A percentile compares a stretch with the other conserved stretches of the same genome.
Conservation (phyloP, 495 filamentous ascomycete species). For the Neurospora intermedia region DNA sequence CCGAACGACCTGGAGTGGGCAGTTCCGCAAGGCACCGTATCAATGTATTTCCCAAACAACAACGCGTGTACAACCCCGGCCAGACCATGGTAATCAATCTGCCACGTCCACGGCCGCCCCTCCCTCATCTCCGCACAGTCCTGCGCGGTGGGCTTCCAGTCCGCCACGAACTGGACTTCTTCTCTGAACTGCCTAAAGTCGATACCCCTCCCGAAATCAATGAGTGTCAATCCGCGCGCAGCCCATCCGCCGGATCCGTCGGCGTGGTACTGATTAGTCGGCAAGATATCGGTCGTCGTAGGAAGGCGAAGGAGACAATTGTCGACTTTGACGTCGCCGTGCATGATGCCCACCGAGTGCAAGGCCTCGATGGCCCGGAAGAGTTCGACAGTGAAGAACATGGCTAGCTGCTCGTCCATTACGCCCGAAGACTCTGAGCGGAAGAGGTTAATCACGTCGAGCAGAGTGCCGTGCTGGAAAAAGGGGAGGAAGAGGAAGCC, state of each 20-base stretch:
- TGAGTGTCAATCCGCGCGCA: conserved; percentile 68
- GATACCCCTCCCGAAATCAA: conserved; percentile 92
- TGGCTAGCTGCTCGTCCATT: conserved; percentile 78
- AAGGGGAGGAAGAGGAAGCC: conserved; percentile 78
- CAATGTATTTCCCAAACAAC: conserved; percentile 90
- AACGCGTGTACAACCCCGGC: conserved; percentile 77
- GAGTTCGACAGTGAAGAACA: conserved; percentile 92
- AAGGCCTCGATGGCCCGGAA: conserved; percentile 81
- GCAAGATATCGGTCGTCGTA: conserved; percentile 23
- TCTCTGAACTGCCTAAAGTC: conserved; percentile 78
- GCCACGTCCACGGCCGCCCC: conserved; percentile 86
- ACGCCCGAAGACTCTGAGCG: conserved; percentile 56
- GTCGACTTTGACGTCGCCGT: conserved; percentile 91
- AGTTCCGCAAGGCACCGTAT: conserved; percentile 47
- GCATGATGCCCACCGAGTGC: conserved; percentile 68
- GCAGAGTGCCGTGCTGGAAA: conserved; percentile 79
- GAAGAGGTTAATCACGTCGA: conserved; percentile 84
- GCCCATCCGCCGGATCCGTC: conserved; percentile 71
- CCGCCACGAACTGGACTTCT: conserved; percentile 79
- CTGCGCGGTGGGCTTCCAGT: conserved; percentile 74
- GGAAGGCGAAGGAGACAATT: conserved; percentile 88
- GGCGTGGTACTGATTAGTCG: conserved; percentile 49
- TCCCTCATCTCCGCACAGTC: conserved; percentile 96
- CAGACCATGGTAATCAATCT: conserved; percentile 88
- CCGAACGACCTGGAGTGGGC: conserved; percentile 10